Evolutionary conservation across 441 rosid genomes (phyloP).

Genomic region (Populus tomentosa): DNA sequence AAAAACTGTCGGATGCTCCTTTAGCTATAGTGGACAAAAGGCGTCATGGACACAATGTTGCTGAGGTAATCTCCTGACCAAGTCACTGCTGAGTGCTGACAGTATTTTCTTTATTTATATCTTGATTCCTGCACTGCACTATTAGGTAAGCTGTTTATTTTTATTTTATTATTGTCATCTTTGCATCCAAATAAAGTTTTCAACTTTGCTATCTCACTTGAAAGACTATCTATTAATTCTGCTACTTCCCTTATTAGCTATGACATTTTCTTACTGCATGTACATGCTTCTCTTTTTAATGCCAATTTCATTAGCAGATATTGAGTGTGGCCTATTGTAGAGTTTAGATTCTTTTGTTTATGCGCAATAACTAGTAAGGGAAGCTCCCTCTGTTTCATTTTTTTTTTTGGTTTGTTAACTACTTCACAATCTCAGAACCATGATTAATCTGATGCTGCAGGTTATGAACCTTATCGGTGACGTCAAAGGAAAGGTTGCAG

Average conservation of each 20-base stretch:
- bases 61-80: conserved; percentile 44
- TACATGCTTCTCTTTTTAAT: background rate
- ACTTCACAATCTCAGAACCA: background rate
- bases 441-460: conserved; percentile 31
- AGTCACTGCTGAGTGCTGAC: background rate
- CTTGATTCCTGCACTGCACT: background rate
- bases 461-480: conserved; percentile 93
- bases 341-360: background rate
- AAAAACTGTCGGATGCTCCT: conserved; percentile 92
- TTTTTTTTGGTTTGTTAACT: background rate
- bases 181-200: background rate
- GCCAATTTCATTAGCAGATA: background rate
- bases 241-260: background rate
- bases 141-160: background rate
- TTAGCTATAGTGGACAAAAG: conserved; percentile 96
- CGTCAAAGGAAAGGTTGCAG: conserved; percentile 83
- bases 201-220: background rate
- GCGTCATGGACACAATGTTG: conserved; percentile 81
- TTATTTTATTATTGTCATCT: background rate
- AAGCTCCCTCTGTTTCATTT: background rate
- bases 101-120: background rate
- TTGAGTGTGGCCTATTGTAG: background rate
- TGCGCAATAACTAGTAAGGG: background rate
- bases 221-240: background rate
- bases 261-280: background rate